A percentile compares a stretch with the other conserved stretches of the same genome.
Evolutionary conservation across 1,284 basidiomycete species (phyloP).

Genomic region (Xerocomus minutiporus): DNA sequence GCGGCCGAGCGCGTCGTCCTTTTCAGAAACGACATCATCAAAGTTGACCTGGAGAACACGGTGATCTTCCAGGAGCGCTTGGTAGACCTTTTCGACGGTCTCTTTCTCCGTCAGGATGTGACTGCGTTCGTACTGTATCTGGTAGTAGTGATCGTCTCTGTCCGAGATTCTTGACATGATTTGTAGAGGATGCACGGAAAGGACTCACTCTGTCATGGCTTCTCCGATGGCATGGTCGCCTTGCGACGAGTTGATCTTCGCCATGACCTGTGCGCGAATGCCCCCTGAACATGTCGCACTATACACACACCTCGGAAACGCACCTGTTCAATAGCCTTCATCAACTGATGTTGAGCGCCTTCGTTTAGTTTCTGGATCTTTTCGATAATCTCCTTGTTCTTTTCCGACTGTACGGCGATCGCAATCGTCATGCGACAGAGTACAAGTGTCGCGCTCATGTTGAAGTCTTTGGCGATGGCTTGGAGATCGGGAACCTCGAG

Average conservation of each 20-base stretch:
- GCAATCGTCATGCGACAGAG: constrained; percentile 86
- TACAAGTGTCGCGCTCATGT: constrained; percentile 60
- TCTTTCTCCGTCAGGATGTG: constrained; percentile 74
- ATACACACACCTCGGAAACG: constrained; percentile 12
- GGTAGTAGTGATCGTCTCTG: constrained; percentile 83
- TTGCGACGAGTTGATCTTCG: constrained; percentile 50
- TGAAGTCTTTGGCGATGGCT: constrained; percentile 72
- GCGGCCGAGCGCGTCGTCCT: constrained; percentile 61
- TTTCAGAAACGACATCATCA: constrained; percentile 68
- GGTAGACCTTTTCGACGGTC: constrained; percentile 74
- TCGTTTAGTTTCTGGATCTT: constrained; percentile 79
- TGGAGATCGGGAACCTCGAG: constrained; percentile 80
- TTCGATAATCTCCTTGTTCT: constrained; percentile 78
- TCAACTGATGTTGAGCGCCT: constrained; percentile 75
- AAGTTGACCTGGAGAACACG: constrained; percentile 63
- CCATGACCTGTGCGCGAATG: constrained; percentile 58
- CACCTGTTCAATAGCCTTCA: constrained; percentile 85
- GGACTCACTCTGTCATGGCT: constrained; percentile 70
- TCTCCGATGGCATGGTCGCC: constrained; percentile 44
- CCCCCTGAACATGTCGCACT: constrained; percentile 1
- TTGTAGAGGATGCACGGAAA: constrained; percentile 4
- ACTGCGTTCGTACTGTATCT: constrained; percentile 74
- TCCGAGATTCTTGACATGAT: constrained; percentile 10
- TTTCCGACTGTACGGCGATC: constrained; percentile 88
- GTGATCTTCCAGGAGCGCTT: constrained; percentile 73